A percentile compares a stretch with the other conserved stretches of the same genome.
Evolutionary conservation across 257 asterid genomes (phyloP).

Genomic region (Agastache rugosa): DNA sequence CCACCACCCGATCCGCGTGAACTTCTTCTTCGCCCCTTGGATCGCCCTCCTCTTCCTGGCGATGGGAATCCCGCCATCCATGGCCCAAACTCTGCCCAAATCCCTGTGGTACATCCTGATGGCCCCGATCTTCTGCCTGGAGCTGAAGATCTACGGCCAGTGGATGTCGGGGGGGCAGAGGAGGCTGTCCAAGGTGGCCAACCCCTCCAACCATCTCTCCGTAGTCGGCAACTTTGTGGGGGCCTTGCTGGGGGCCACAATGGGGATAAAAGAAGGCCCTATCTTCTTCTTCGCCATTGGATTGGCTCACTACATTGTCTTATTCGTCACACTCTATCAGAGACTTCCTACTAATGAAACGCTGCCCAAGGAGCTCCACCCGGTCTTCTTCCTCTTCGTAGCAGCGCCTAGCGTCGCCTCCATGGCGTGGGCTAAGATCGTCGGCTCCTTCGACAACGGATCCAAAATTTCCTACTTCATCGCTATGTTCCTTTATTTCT

Average conservation of each 20-base stretch:
- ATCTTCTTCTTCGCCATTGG: conserved; percentile 90
- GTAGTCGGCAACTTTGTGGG: conserved; percentile 90
- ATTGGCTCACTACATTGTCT: conserved; percentile 79
- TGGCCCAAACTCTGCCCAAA: conserved; percentile 47
- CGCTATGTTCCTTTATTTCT: conserved; percentile 85
- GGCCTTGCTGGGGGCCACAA: conserved; percentile 87
- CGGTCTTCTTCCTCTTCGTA: conserved; percentile 88
- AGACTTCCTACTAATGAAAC: conserved; percentile 94
- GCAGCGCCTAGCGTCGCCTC: conserved; percentile 97
- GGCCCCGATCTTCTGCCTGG: conserved; percentile 72
- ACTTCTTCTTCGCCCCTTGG: conserved; percentile 98
- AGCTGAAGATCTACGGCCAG: conserved; percentile 91
- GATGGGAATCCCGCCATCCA: conserved; percentile 68
- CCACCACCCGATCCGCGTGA: conserved; percentile 86
- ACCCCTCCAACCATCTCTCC: conserved; percentile 84
- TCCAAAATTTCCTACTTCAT: conserved; percentile 79
- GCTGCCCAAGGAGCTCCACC: conserved; percentile 91
- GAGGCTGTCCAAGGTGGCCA: conserved; percentile 91
- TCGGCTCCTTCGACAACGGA: conserved; percentile 75
- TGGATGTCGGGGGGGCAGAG: conserved; percentile 98
- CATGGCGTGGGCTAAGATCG: conserved; percentile 93
- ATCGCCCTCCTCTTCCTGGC: conserved; percentile 75
- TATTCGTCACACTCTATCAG: conserved; percentile 90
- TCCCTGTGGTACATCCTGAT: conserved; percentile 84
- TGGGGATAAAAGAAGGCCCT: conserved; percentile 94